Evolutionary conservation across 768 basidiomycete species (phyloP).

Genomic region (Trametes villosa): DNA sequence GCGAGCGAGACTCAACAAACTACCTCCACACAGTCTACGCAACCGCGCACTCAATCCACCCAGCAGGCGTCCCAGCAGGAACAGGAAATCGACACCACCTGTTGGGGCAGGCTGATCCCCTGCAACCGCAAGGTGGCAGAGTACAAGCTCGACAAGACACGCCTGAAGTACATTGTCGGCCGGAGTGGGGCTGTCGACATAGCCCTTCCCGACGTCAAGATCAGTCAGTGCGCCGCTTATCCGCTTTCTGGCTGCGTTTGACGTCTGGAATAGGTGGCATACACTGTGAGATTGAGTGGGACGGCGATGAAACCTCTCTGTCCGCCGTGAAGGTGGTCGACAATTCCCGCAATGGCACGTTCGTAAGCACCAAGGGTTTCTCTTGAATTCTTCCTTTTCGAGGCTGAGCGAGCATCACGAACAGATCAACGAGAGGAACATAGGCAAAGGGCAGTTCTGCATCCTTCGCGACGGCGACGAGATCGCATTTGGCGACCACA

Average conservation of each 20-base stretch:
- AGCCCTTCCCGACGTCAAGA: slow-evolving; percentile 62
- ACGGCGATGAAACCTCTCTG: slow-evolving; percentile 46
- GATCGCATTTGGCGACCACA: slow-evolving; percentile 72
- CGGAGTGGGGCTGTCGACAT: slow-evolving; percentile 47
- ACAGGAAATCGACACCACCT: slow-evolving; percentile 33
- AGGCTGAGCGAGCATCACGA: not conserved
- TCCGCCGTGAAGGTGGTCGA: slow-evolving; percentile 55
- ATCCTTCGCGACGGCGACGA: slow-evolving; percentile 81
- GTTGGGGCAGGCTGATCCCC: slow-evolving; percentile 75
- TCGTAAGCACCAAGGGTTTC: not conserved
- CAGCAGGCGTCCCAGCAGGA: slow-evolving; percentile 34
- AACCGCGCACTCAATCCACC: slow-evolving; percentile 44
- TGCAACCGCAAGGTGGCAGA: slow-evolving; percentile 52
- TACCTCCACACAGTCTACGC: not conserved
- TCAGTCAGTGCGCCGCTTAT: slow-evolving; percentile 53
- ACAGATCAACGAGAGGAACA: slow-evolving; percentile 68
- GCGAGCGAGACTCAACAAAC: not conserved
- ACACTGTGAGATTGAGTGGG: slow-evolving; percentile 64
- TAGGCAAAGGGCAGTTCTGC: slow-evolving; percentile 56
- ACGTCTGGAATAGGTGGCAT: slow-evolving; percentile 44
- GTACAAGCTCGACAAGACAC: slow-evolving; percentile 61
- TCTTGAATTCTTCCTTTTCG: too few relatives aligned
- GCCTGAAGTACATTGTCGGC: slow-evolving; percentile 58
- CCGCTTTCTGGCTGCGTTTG: slow-evolving; percentile 1
- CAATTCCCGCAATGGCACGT: slow-evolving; percentile 54